Base-by-base conservation (phyloP, 2,329 filamentous ascomycete genomes). In the Paraphoma chrysanthemicola region DNA sequence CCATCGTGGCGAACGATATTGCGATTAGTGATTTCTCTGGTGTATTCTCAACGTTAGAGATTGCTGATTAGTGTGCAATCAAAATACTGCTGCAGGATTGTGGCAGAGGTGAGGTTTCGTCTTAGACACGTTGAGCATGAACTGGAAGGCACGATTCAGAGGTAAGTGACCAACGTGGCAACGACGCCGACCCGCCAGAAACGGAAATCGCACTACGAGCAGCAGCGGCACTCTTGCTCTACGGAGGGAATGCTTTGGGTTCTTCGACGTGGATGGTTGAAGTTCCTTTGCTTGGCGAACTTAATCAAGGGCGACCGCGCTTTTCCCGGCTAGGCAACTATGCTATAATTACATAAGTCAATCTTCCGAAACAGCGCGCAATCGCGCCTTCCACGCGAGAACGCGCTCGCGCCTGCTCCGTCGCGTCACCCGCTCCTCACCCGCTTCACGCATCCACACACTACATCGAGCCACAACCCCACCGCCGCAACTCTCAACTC, bases 351-450 rank as follows among this genome's bases (percentile, higher is more conserved):
- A 39, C 31, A 53, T 48, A 31, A 44, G 38, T 56, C 43, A 54
- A 49, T 56, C 57, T 42, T 50, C 65, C 62, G 64, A 67, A 61
- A 44, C 44, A 44, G 10, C 12, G 12, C 14, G 39, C 56, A 54
- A 17, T 47, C 65, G 63, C 59, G 57, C 52, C 44, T 49, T 50
- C 50, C 56, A 66, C 69, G 64, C 60, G 51, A 43, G 17, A 51
- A 67, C 71, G 70, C 71, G 70, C 70, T 60, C 64, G 63, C 59
- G 53, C 59, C 62, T 62, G 12, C 59, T 36, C 63, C 47, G 57
- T 64, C 68, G 68, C 69, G 70, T 67, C 57, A 51, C 51, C 54
- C 59, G 50, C 51, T 56, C 49, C 62, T 36, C n/a, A 17, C 11
- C 29, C 30, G 14, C 39, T 41, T 17, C 14, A 10, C 31, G 33